Percentiles rank a stretch among this genome's conserved stretches.
Conservation (phyloP, 1,139 yeast species). For the Diutina ranongensis region DNA sequence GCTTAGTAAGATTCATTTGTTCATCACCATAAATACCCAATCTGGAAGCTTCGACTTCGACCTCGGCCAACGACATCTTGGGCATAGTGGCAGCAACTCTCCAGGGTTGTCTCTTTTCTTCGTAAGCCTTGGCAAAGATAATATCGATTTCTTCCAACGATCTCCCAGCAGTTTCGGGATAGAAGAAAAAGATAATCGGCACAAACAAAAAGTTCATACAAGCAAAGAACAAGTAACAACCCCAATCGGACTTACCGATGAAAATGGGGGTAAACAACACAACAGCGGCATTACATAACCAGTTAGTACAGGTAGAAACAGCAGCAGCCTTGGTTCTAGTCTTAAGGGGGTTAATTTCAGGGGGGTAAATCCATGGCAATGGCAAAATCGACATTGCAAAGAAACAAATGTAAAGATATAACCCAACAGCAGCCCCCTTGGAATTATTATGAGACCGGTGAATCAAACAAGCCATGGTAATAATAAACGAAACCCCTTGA, state of each 20-base stretch:
- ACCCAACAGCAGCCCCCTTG: constrained; percentile 41
- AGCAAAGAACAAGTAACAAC: constrained; percentile 38
- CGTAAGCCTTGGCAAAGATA: constrained; percentile 35
- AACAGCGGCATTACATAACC: constrained; percentile 38
- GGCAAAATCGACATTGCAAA: constrained; percentile 49
- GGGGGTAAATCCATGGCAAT: constrained; percentile 49
- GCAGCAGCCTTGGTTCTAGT: constrained; percentile 49
- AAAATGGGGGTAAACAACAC: constrained; percentile 44
- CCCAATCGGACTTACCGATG: constrained; percentile 29
- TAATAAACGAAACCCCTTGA: constrained; percentile 19
- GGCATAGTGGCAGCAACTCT: constrained; percentile 43
- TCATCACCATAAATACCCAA: constrained; percentile 37
- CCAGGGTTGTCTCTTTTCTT: constrained; percentile 36
- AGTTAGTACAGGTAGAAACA: constrained; percentile 32
- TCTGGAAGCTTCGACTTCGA: constrained; percentile 35
- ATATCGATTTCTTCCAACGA: constrained; percentile 35
- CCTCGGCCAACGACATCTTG: constrained; percentile 30
- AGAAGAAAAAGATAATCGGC: constrained; percentile 34
- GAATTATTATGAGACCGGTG: constrained; percentile 20
- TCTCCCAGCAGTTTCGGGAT: constrained; percentile 39
- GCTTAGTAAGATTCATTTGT: constrained; percentile 5
- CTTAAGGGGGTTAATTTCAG: constrained; percentile 52
- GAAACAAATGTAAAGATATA: constrained; percentile 41
- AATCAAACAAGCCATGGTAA: constrained; percentile 5
- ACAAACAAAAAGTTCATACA: constrained; percentile 24